Conservation (phyloP, 495 filamentous ascomycete species). For the Penicillium atrosanguineum region DNA sequence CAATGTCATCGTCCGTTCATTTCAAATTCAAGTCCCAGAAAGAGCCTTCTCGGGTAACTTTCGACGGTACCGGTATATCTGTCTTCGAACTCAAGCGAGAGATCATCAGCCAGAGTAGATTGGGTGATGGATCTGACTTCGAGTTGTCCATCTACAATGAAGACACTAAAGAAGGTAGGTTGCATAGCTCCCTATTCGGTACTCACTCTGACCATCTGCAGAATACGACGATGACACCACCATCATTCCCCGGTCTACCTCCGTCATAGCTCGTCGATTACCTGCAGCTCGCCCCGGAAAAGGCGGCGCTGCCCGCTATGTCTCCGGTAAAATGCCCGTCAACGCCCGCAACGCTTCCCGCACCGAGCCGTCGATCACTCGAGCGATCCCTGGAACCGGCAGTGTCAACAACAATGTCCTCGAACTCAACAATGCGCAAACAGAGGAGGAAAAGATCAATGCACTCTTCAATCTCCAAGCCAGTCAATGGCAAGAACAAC, state of each 20-base stretch:
- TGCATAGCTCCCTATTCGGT: constrained; percentile 3
- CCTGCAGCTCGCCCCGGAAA: constrained; percentile 77
- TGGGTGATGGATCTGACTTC: constrained; percentile 97
- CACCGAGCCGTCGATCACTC: constrained; percentile 61
- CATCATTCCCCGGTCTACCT: constrained; percentile 90
- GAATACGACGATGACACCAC: constrained; percentile 97
- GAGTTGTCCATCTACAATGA: constrained; percentile 91
- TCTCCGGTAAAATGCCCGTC: constrained; percentile 93
- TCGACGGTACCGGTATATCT: constrained; percentile 97
- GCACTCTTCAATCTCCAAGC: constrained; percentile 83
- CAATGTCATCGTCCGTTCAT: constrained; percentile 97
- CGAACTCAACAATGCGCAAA: constrained; percentile 68
- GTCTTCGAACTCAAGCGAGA: constrained; percentile 98
- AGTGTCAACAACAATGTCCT: constrained; percentile 52
- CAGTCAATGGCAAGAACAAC: constrained; percentile 82
- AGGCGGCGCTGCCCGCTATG: constrained; percentile 90
- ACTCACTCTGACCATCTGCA: constrained; percentile 30
- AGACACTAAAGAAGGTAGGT: constrained; percentile 83
- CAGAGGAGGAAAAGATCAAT: constrained; percentile 87
- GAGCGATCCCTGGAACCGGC: constrained; percentile 35
- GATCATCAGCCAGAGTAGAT: constrained; percentile 88
- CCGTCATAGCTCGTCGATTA: constrained; percentile 84
- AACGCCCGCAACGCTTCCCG: constrained; percentile 79
- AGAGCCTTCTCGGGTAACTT: constrained; percentile 88
- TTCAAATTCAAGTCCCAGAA: constrained; percentile 99